Evolutionary conservation across 1,284 basidiomycete genomes (phyloP).

Genomic region (Tilletia caries): DNA sequence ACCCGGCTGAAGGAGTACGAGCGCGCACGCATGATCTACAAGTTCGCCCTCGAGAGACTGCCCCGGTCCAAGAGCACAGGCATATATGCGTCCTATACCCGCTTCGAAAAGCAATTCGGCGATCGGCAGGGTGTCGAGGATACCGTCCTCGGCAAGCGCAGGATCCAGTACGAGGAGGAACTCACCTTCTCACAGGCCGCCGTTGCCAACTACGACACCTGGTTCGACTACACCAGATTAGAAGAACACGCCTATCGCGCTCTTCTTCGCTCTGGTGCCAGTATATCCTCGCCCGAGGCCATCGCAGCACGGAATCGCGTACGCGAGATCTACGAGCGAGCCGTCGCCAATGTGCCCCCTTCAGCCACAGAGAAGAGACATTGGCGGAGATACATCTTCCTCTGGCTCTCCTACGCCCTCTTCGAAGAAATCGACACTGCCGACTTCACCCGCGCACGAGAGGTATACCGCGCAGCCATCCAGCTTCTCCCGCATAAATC

Average conservation of each 20-base stretch:
- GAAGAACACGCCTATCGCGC: conserved; percentile 83
- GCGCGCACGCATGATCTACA: conserved; percentile 92
- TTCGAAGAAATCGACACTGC: conserved; percentile 95
- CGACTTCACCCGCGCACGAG: conserved; percentile 78
- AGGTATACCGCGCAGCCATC: conserved; percentile 87
- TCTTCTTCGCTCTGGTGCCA: conserved; percentile 17
- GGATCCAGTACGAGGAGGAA: conserved; percentile 78
- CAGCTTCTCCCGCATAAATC: conserved; percentile 87
- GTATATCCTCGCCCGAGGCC: conserved; percentile 23
- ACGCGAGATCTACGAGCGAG: conserved; percentile 90
- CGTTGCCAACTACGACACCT: conserved; percentile 86
- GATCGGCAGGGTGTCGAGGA: conserved; percentile 80
- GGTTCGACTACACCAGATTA: conserved; percentile 92
- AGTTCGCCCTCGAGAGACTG: conserved; percentile 86
- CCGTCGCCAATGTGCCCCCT: conserved; percentile 92
- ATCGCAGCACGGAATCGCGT: conserved; percentile 65
- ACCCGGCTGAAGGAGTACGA: conserved; percentile 92
- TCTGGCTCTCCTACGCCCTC: conserved; percentile 92
- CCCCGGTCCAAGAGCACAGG: conserved; percentile 82
- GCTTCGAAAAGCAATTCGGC: conserved; percentile 97
- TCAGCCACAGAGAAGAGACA: conserved; percentile 72
- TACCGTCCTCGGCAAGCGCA: conserved; percentile 89
- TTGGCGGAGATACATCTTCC: conserved; percentile 81
- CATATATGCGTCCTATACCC: conserved; percentile 85
- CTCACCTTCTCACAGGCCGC: conserved; percentile 52